Base-by-base conservation (phyloP, 805 yeast species). In the Pichia kluyveri region DNA sequence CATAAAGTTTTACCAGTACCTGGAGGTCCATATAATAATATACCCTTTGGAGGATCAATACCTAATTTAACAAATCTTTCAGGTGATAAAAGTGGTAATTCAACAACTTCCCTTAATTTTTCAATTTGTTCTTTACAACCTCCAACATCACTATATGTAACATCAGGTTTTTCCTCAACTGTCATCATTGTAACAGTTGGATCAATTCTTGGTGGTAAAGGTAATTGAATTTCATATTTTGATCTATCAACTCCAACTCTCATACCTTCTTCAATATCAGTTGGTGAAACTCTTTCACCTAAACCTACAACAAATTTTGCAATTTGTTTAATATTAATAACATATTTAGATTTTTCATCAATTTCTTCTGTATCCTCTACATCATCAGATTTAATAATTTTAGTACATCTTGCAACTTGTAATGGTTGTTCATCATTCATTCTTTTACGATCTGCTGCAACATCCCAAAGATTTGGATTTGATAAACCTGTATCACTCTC, bases 141-240 rank as follows among this genome's bases (percentile, higher is more conserved):
- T 59, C 99, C 99, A 54, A 93, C 90, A 65, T 93, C 99, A 52
- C 95, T 86, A 68, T 93, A 93, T 1, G 99, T 93, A 38, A 93
- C 98, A 69, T 93, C 99, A 14, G 99, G 99, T 67, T 93, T 93
- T 69, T 93, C 99, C 68, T 93, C 99, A 43, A 93, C 99, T 2
- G 98, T 91, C 99, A 93, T 93, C 99, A 93, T 93, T 8, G 99
- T 93, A 47, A 93, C 99, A 38, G 89, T 79, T 14, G 99, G 98
- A 67, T 93, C 99, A 63, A 93, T 93, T 62, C 95, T 76, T 48
- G 99, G 99, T 11, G 99, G 99, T 55, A 93, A 75, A 31, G 99
- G 99, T 60, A 93, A 75, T 73, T 91, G 96, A 62, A 93, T 95
- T 67, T 90, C 96, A 69, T 93, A 93, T 69, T 91, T 91, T 60